These are phyloP conservation scores for Fusarium caatingaense DNA, from an alignment of 2,329 filamentous ascomycete genomes.

Conservation along the genomic window DNA sequence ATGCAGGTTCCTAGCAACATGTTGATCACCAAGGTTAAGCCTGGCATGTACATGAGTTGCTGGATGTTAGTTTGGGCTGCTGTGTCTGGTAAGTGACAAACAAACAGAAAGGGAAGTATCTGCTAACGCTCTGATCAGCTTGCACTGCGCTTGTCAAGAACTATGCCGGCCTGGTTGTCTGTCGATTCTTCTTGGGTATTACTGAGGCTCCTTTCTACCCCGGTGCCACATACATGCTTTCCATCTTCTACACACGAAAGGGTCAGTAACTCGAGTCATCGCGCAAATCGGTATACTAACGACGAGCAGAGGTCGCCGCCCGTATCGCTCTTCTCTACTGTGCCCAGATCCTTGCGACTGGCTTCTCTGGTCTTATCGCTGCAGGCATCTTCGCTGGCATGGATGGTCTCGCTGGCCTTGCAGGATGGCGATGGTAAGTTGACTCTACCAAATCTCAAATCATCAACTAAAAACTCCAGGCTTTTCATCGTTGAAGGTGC, in stretches of 20 bases:
- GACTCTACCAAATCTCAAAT: fast-evolving
- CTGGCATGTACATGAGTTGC: conserved; percentile 56
- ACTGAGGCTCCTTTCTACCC: conserved; percentile 57
- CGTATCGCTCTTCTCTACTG: conserved; percentile 69
- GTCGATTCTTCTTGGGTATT: conserved; percentile 55
- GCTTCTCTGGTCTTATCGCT: conserved; percentile 72
- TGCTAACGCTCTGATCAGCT: no score
- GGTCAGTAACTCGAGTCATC: conserved; percentile 19
- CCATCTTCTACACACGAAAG: conserved; percentile 50
- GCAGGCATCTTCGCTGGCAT: conserved; percentile 66
- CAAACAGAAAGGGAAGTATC: no score
- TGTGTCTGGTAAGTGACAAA: conserved; percentile 46
- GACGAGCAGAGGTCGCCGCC: conserved; percentile 69
- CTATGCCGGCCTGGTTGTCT: conserved; percentile 51
- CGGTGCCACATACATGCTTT: conserved; percentile 52
- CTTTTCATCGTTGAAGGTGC: conserved; percentile 66
- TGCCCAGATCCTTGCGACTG: conserved; percentile 73
- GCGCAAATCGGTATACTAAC: not conserved
- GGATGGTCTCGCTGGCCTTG: conserved; percentile 61
- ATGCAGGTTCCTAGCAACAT: conserved; percentile 57
- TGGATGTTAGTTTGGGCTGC: conserved; percentile 58
- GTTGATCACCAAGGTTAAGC: conserved; percentile 56
- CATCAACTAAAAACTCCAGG: conserved; percentile 21
- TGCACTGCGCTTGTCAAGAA: conserved; percentile 53
- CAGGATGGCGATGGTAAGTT: conserved; percentile 69